These are phyloP conservation scores for Chalciporus piperatus DNA, from an alignment of 768 basidiomycete genomes.

Conservation along the genomic window DNA sequence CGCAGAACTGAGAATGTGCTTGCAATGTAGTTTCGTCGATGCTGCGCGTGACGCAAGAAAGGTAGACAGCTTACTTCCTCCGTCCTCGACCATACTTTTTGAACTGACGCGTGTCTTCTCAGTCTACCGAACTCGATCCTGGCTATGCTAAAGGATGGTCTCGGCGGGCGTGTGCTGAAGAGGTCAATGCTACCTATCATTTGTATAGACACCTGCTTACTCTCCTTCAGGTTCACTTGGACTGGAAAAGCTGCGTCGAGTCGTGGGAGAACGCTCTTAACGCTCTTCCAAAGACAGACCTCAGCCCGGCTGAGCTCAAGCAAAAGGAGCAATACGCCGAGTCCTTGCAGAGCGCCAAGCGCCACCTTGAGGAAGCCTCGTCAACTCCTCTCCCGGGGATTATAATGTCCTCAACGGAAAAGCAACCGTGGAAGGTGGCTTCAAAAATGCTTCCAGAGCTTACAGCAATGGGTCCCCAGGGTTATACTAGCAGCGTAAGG, in stretches of 20 bases:
- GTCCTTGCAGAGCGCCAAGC: constrained; percentile 23
- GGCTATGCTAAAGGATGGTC: constrained; percentile 43
- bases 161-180: constrained; percentile 35
- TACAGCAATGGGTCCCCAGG: not conserved
- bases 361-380: constrained; percentile 8
- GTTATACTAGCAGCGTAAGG: constrained; percentile 7
- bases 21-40: constrained; percentile 2
- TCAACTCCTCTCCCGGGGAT: not conserved
- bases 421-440: constrained; percentile 7
- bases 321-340: constrained; percentile 37
- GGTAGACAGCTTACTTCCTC: not conserved
- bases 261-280: constrained; percentile 29
- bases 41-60: constrained; percentile 1
- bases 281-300: constrained; percentile 28
- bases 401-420: not conserved
- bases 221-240: constrained; percentile 6
- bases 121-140: constrained; percentile 41
- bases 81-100: not conserved
- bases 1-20: not conserved
- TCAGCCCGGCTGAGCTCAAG: constrained; percentile 30
- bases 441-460: constrained; percentile 7
- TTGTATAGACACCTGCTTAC: not conserved
- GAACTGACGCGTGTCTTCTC: not conserved
- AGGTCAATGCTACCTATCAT: constrained; percentile 16
- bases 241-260: constrained; percentile 5